Evolutionary conservation across 73 alveolate species (phyloP), one percentile per base, ranked within the genome.

Genomic region (Urostyla sp.): DNA sequence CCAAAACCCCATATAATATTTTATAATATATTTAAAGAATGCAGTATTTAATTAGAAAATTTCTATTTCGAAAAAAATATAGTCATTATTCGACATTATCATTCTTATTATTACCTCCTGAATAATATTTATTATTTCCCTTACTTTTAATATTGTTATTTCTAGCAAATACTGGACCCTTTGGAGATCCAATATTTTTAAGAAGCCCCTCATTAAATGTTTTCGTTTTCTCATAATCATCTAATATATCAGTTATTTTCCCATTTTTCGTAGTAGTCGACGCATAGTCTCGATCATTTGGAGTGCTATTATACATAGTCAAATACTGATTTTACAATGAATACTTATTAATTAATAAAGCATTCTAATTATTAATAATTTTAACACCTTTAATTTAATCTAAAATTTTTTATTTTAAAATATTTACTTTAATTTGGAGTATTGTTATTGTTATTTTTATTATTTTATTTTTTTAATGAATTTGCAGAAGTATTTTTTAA

Each of bases 151-250:
- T n/a, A n/a, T n/a, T n/a, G n/a, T n/a, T n/a, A n/a, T n/a, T n/a
- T 15, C 76, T 28, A 4, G 76, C 55, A 59, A 11, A 32, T 24
- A 59, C 37, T 2, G 76, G 76, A 5, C 56, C 76, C 24, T 59
- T 59, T 3, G 76, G 76, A 30, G 76, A 59, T 11, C 76, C 76
- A 8, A 59, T 11, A 35, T 59, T 59, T 20, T 34, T 59, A 11
- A 59, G 32, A 21, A 40, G 10, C 20, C 32, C 20, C 31, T 59
- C 76, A 20, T 59, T 59, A 20, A 59, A 59, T 15, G 16, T 59
- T 35, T 59, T 59, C 37, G 76, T 59, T 21, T 27, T 59, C 24
- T 59, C 76, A 15, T 10, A 36, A 36, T 59, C 76, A 59, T 35
- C 37, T 13, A 59, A 21, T 5, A 59, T 59, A 59, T 59, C 37